These are phyloP conservation scores for Sporothrix protearum DNA, from an alignment of 2,329 filamentous ascomycete genomes.

Conservation along the genomic window DNA sequence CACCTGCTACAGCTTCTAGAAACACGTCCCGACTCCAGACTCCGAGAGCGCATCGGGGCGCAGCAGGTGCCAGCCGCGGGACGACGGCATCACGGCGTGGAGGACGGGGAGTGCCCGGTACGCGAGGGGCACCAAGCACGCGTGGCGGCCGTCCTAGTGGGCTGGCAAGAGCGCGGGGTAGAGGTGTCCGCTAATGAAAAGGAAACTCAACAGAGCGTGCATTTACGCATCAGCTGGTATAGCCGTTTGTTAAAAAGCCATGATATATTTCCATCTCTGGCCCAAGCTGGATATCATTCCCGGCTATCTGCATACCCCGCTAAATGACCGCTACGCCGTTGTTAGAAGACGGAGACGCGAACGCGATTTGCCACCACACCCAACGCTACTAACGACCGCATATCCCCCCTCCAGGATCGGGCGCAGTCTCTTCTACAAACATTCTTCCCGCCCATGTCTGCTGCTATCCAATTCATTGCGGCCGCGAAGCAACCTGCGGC, in stretches of 20 bases:
- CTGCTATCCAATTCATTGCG: constrained; percentile 45
- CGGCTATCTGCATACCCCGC: constrained; percentile 27
- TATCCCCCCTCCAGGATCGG: not conserved
- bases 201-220: not conserved
- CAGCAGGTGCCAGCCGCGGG: constrained; percentile 43
- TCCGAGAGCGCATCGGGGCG: constrained; percentile 48
- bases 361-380: not conserved
- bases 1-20: constrained; percentile 52
- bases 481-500: constrained; percentile 45
- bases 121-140: constrained; percentile 36
- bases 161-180: constrained; percentile 45
- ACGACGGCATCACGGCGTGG: constrained; percentile 34
- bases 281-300: not conserved
- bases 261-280: not conserved
- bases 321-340: not conserved
- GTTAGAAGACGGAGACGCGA: not conserved
- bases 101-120: constrained; percentile 34
- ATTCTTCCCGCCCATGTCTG: not conserved
- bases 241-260: not conserved
- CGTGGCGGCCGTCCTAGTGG: constrained; percentile 43
- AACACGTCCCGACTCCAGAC: constrained; percentile 46
- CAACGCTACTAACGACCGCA: not conserved
- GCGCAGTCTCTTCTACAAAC: not conserved
- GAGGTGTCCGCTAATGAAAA: constrained; percentile 43
- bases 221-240: not conserved